These are phyloP conservation scores for Colletotrichum simmondsii DNA, from an alignment of 2,329 filamentous ascomycete species.

Conservation along the genomic window DNA sequence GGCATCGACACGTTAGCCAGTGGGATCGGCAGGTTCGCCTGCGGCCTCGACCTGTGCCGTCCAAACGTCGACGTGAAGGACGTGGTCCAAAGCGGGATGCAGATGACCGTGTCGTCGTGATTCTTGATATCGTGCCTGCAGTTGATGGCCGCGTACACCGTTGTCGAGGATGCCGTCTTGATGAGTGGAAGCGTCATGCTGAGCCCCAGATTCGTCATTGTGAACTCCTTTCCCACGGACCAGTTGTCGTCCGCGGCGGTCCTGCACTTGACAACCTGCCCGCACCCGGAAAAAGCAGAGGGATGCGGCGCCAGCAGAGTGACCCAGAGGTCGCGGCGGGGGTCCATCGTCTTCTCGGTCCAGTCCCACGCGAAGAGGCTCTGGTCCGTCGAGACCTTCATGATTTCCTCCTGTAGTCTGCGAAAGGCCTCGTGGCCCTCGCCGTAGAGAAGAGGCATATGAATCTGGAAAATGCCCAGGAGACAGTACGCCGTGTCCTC, in stretches of 20 bases:
- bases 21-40: background rate
- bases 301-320: background rate
- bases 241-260: background rate
- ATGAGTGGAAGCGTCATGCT: background rate
- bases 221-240: background rate
- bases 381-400: conserved; percentile 8
- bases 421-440: conserved; percentile 38
- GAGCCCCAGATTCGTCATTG: background rate
- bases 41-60: background rate
- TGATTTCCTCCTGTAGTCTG: conserved; percentile 26
- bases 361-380: background rate
- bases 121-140: background rate
- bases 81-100: background rate
- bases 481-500: conserved; percentile 41
- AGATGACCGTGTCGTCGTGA: background rate
- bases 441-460: conserved; percentile 41
- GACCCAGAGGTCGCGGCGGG: background rate
- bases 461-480: conserved; percentile 40
- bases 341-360: background rate
- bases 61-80: background rate
- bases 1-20: background rate
- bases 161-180: background rate
- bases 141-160: background rate
- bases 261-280: background rate
- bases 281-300: background rate